Conservation (phyloP, 73 alveolate genomes). For the Paramecium sexaurelia region DNA sequence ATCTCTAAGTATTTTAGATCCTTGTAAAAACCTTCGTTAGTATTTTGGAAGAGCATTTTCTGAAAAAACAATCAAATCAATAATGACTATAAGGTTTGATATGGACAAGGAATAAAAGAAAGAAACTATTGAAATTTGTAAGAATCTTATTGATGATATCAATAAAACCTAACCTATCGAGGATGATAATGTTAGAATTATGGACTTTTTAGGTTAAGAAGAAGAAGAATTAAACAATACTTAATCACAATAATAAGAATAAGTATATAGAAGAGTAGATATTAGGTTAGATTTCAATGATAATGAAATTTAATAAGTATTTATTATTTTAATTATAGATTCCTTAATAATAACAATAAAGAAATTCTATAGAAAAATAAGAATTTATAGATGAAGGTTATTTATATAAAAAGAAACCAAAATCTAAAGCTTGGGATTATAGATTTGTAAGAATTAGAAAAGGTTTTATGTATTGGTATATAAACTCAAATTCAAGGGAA, state of each 20-base stretch:
- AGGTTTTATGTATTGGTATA: constrained; percentile 62
- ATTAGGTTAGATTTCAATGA: constrained; percentile 11
- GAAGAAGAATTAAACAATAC: not conserved
- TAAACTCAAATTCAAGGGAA: constrained; percentile 51
- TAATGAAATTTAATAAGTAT: not conserved
- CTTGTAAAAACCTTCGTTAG: constrained; percentile 49
- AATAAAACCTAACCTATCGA: not conserved
- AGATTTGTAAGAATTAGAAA: constrained; percentile 66
- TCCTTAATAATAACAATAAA: not conserved
- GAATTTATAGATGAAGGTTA: constrained; percentile 35
- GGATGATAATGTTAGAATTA: not conserved
- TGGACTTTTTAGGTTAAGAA: constrained; percentile 9
- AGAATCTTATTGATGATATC: constrained; percentile 9
- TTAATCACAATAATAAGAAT: not conserved
- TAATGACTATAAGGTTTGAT: not conserved
- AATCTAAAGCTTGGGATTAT: constrained; percentile 43
- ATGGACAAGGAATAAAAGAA: constrained; percentile 12
- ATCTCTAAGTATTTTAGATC: not conserved
- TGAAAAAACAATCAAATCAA: constrained; percentile 40
- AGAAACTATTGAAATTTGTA: constrained; percentile 22
- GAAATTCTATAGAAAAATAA: not conserved
- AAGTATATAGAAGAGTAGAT: not conserved
- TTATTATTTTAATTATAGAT: not conserved
- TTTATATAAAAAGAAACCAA: constrained; percentile 30
- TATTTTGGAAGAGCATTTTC: constrained; percentile 62